Evolutionary conservation across 2,329 filamentous ascomycete species (phyloP), one percentile per base, ranked within the genome.

Genomic region (Pleoardoris graminearum): DNA sequence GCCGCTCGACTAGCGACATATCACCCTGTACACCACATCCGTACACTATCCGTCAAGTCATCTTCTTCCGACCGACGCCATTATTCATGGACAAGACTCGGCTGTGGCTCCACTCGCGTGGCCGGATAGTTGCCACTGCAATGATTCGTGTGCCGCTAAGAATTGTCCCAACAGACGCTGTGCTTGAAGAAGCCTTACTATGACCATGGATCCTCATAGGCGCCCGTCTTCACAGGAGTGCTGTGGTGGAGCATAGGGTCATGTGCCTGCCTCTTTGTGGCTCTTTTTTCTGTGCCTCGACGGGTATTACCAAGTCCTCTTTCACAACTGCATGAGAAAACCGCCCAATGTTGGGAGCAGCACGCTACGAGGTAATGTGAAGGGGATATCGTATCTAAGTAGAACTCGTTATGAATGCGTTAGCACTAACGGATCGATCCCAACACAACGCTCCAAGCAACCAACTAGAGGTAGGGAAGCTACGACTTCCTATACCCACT

Each of bases 401-500:
- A 46, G n/a, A 33, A 21, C 43, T 35, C 30, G 30, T 30, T 25
- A 11, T 17, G 14, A 25, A 35, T 25, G 43, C 29, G 36, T 11
- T 14, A 46, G 17, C 6, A 25, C 5, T 4, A 7, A 33, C 12
- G 30, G 14, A 25, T 16, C 6, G 16, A 44, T 14, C 17, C 12
- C 12, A 12, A 11, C 41, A 44, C 41, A 44, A 44, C 29, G 27
- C 41, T 23, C 19, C 2, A 21, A 33, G 25, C 19, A 21, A 44
- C 10, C 14, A 36, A 17, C 12, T 30, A 36, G 11, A 36, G 8
- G 22, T 27, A 11, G n/a, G 14, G 7, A 7, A 22, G 23, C 32
- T 47, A 47, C 37, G 29, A 22, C 23, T 47, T 27, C 30, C 21
- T 25, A 36, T 19, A 21, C 30, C 43, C 43, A 46, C 43, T 46